Conservation (phyloP, 2,329 filamentous ascomycete species). For the Blumeriella jaapii region DNA sequence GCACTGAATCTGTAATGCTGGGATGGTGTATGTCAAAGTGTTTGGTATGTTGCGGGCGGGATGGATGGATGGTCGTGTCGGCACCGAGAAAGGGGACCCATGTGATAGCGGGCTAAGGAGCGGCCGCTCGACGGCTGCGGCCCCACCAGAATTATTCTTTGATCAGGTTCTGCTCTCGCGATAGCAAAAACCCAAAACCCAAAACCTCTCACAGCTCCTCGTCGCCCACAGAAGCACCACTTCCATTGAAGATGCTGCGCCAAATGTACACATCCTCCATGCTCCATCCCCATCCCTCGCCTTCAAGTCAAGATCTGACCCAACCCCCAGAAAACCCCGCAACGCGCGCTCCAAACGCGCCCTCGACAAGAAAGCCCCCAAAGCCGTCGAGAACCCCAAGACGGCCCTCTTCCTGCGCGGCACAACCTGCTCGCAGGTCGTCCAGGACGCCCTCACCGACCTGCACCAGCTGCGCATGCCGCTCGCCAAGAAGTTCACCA, state of each 20-base stretch:
- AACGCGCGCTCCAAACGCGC: constrained; percentile 90
- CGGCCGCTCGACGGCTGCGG: constrained; percentile 10
- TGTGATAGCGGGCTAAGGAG: too few species aligned
- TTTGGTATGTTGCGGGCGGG: too few species aligned
- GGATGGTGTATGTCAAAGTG: neutral
- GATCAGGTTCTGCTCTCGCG: too few species aligned
- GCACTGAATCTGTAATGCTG: neutral
- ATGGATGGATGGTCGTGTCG: too few species aligned
- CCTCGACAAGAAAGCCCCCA: constrained; percentile 85
- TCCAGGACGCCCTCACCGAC: constrained; percentile 76
- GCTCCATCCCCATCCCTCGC: neutral
- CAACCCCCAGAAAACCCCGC: constrained; percentile 46
- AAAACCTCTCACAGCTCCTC: too few species aligned
- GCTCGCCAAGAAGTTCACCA: constrained; percentile 80
- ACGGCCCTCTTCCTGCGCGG: constrained; percentile 82
- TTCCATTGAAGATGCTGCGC: constrained; percentile 25
- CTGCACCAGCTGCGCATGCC: constrained; percentile 77
- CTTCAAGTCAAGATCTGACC: neutral
- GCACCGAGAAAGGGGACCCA: too few species aligned
- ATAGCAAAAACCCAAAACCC: constrained; percentile 11
- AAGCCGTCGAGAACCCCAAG: constrained; percentile 81
- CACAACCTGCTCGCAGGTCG: constrained; percentile 69
- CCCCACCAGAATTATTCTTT: constrained; percentile 5
- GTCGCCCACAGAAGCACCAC: constrained; percentile 5
- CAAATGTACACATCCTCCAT: constrained; percentile 23